Base-by-base conservation (phyloP, 768 basidiomycete genomes). In the Kwoniella bestiolae region DNA sequence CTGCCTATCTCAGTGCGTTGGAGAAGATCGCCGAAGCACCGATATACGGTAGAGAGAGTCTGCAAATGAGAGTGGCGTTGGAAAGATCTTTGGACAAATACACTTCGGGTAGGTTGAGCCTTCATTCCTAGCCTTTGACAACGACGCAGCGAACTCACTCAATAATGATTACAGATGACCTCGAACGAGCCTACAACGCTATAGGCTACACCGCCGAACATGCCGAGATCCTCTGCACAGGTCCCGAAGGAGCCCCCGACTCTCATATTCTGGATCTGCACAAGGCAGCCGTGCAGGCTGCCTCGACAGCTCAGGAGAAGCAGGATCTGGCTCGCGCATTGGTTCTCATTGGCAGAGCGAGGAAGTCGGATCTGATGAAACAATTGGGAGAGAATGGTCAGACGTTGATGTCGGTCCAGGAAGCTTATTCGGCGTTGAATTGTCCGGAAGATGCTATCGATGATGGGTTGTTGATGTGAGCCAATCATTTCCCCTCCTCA, bases 381-480 rank as follows among this genome's bases (percentile, higher is more conserved):
- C 41, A 41, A n/a, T 50, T 78, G 21, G 76, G 66, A 9, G 65
- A 58, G n/a, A 35, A 49, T 8, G 76, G 76, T 1, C 56, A 72
- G 59, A 73, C 71, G 3, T 28, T 67, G 26, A 66, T 77, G 57
- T 62, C 67, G 26, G 63, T 78, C 5, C 69, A 73, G 5, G 76
- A 78, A 16, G 76, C 76, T 8, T 78, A 78, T 64, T 46, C 60
- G 5, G 74, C 72, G 41, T 52, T 78, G 32, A 64, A 59, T 28
- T 72, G 74, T 16, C 76, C 76, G 2, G 63, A 51, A 32, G 70
- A 78, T 44, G 66, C 71, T 0, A 64, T 75, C 9, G 76, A 78
- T 53, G 76, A 78, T 58, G 74, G 74, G 0, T 47, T 78, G 53
- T 69, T 78, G 50, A 73, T 78, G 76, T 74, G 47, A 63, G 74